phyloP scores from a whole-genome alignment of 2,329 filamentous ascomycete species.

The Claviceps humidiphila region DNA sequence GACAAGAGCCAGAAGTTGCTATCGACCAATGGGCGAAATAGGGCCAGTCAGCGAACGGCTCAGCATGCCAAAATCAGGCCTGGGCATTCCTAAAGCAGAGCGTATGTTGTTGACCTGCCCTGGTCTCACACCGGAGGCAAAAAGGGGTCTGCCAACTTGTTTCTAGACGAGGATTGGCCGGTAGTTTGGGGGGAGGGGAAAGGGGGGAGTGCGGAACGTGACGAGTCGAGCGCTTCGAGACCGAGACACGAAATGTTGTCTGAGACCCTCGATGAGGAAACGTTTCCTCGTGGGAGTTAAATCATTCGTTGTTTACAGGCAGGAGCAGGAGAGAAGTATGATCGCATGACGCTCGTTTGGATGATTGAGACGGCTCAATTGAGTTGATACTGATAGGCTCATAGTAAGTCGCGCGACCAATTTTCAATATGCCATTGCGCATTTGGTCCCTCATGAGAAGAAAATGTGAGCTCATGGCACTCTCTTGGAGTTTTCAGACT shows the following conservation, averaged over 20 bases:
- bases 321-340: background rate
- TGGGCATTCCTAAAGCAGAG: background rate
- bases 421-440: background rate
- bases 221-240: conserved; percentile 1
- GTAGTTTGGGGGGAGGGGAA: background rate
- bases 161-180: background rate
- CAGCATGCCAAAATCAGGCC: background rate
- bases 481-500: background rate
- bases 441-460: background rate
- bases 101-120: background rate
- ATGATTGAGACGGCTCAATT: background rate
- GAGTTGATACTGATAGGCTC: background rate
- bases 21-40: background rate
- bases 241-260: background rate
- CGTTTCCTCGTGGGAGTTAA: conserved; percentile 1
- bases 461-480: background rate
- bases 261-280: background rate
- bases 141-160: background rate
- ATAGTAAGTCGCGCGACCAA: background rate
- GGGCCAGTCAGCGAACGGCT: background rate
- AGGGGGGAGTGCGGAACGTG: background rate
- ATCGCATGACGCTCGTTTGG: background rate
- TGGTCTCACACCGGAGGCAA: background rate
- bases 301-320: background rate
- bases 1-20: background rate